Evolutionary conservation across 2,329 filamentous ascomycete species (phyloP).

Genomic region (Fusarium neocosmosporiellum): DNA sequence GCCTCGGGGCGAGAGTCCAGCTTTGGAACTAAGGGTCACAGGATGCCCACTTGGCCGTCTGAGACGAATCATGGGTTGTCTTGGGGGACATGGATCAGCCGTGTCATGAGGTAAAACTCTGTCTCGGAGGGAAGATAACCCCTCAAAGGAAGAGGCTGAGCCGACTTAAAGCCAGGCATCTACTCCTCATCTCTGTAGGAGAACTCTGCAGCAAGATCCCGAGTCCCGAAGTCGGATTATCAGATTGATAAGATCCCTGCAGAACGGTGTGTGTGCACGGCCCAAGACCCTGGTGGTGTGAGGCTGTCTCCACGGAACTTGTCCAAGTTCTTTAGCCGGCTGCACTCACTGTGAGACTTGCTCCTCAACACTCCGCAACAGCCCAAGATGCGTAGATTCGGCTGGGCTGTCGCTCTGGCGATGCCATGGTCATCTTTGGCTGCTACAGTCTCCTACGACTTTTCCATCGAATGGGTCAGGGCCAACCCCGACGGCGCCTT

Average conservation of each 20-base stretch:
- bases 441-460: constrained; percentile 69
- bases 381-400: constrained; percentile 20
- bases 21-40: constrained; percentile 29
- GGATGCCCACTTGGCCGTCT: constrained; percentile 31
- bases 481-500: constrained; percentile 77
- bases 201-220: not conserved
- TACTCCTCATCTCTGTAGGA: not conserved
- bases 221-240: constrained; percentile 22
- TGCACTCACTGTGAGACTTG: not conserved
- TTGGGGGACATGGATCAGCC: constrained; percentile 7
- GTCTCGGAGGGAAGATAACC: not conserved
- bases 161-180: not conserved
- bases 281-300: constrained; percentile 7
- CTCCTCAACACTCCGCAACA: constrained; percentile 1
- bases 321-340: not conserved
- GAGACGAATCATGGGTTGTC: constrained; percentile 20
- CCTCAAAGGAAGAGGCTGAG: not conserved
- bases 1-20: constrained; percentile 22
- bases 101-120: constrained; percentile 26
- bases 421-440: constrained; percentile 36
- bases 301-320: constrained; percentile 1
- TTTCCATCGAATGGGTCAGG: constrained; percentile 77
- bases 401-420: not conserved
- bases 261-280: not conserved
- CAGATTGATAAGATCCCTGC: constrained; percentile 40